Base-by-base conservation (phyloP, 208 protist species). In the Trypanosoma avium region DNA sequence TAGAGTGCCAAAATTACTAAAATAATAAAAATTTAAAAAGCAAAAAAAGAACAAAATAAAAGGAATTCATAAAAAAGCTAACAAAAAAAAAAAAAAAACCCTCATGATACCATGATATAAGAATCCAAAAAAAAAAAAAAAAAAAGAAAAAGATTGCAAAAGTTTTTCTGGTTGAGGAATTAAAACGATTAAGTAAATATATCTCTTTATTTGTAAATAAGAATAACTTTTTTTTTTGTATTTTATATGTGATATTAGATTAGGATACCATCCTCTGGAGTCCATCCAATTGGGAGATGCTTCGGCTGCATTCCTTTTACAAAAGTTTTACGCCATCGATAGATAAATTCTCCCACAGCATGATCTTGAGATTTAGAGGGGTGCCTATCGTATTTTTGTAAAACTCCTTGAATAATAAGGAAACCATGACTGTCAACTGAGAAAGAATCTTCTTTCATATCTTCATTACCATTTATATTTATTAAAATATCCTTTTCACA, bases 291-390 rank as follows among this genome's bases (percentile, higher is more conserved):
- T 17, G 82, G 82, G 33, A 88, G 62, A 53, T 83, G 68, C 47
- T 60, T 59, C 8, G 82, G 82, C 15, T 68, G 55, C 69, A 88
- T 54, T 4, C 49, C 30, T 15, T 61, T 54, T n/a, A 84, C 42
- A 50, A 88, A 88, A 13, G 55, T 45, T 3, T 42, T 58, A 8
- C 82, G 70, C 82, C 82, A 88, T 40, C 75, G 82, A 29, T 76
- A 78, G 54, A 88, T 88, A 57, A 88, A 88, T 58, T 83, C 72
- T 4, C 82, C 82, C 1, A 84, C 55, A 21, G 81, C 73, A 32
- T 82, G 73, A 33, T 88, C 81, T 9, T 48, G 35, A 21, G 58
- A 63, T 47, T 82, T 76, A 15, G 35, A 8, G 48, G 3, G 12
- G n/a, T 27, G 30, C 12, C 22, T 36, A 0, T 54, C 33, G 58